phyloP scores from a whole-genome alignment of 441 rosid species.

The Syzygium malaccense region DNA sequence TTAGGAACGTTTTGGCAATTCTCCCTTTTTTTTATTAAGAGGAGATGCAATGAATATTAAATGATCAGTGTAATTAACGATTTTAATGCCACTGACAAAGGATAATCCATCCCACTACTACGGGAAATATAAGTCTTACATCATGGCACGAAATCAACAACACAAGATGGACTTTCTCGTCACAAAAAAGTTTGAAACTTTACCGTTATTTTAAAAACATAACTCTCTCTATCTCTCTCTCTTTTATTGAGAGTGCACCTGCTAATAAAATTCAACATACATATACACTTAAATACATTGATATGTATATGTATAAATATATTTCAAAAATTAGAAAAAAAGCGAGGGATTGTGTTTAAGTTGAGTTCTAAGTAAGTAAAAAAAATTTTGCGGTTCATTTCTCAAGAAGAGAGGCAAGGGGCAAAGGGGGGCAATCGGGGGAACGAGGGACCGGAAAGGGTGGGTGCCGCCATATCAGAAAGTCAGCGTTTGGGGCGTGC shows the following conservation, averaged over 20 bases:
- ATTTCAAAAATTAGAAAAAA: too few relatives aligned
- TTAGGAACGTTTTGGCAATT: too few relatives aligned
- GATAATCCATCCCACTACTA: background rate
- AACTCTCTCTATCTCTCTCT: rapidly evolving
- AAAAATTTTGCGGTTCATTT: background rate
- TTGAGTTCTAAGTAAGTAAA: background rate
- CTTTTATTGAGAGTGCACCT: background rate
- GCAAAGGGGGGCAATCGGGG: background rate
- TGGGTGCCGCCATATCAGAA: background rate
- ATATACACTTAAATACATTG: background rate
- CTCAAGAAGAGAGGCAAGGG: background rate
- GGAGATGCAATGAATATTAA: background rate
- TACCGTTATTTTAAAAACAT: background rate
- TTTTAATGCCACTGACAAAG: background rate
- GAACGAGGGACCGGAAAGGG: background rate
- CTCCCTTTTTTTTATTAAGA: background rate
- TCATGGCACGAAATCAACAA: background rate
- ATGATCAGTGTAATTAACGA: background rate
- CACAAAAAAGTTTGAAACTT: rapidly evolving
- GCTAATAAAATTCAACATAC: background rate
- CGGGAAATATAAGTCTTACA: background rate
- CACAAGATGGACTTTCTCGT: background rate
- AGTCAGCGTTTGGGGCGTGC: background rate
- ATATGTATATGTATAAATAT: background rate
- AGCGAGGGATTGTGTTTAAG: background rate